A percentile compares a stretch with the other conserved stretches of the same genome.
Conservation (phyloP, 2,329 filamentous ascomycete genomes). For the Ceratocystis cubensis region DNA sequence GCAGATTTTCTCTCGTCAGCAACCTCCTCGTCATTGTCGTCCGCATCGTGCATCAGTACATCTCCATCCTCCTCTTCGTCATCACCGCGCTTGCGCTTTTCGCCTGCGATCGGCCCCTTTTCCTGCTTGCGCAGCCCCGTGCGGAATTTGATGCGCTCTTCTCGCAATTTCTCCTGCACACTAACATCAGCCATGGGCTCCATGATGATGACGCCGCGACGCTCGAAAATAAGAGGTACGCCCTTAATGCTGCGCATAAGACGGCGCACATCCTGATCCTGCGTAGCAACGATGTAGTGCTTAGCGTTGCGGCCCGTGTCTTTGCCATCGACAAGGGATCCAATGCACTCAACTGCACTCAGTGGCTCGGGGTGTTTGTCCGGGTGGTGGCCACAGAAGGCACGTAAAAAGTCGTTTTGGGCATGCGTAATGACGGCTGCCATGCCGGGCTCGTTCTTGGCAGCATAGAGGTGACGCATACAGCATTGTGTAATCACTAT, state of each 20-base stretch:
- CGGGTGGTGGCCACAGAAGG: constrained; percentile 66
- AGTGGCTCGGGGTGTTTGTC: constrained; percentile 60
- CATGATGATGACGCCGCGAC: constrained; percentile 57
- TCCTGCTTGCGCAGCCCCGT: constrained; percentile 47
- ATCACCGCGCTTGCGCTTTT: constrained; percentile 41
- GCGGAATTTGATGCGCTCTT: constrained; percentile 64
- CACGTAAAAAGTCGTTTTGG: constrained; percentile 57
- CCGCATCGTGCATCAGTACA: constrained; percentile 8
- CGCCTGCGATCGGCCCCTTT: constrained; percentile 26
- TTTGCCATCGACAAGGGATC: constrained; percentile 68
- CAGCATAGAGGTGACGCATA: constrained; percentile 63
- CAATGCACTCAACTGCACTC: constrained; percentile 55
- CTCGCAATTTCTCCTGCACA: constrained; percentile 48
- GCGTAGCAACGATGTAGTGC: constrained; percentile 64
- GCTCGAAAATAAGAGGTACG: constrained; percentile 67
- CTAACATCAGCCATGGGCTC: constrained; percentile 63
- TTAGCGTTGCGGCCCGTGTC: constrained; percentile 59
- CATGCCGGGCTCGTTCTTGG: constrained; percentile 41
- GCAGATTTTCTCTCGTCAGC: constrained; percentile 18
- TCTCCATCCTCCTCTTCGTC: constrained; percentile 29
- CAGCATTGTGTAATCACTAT: constrained; percentile 72
- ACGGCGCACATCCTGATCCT: constrained; percentile 51
- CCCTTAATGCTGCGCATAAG: constrained; percentile 55
- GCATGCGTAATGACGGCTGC: constrained; percentile 57
- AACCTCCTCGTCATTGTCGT: constrained; percentile 27